Conservation (phyloP, 352 stramenopile genomes). For the Pythium angustatum region DNA sequence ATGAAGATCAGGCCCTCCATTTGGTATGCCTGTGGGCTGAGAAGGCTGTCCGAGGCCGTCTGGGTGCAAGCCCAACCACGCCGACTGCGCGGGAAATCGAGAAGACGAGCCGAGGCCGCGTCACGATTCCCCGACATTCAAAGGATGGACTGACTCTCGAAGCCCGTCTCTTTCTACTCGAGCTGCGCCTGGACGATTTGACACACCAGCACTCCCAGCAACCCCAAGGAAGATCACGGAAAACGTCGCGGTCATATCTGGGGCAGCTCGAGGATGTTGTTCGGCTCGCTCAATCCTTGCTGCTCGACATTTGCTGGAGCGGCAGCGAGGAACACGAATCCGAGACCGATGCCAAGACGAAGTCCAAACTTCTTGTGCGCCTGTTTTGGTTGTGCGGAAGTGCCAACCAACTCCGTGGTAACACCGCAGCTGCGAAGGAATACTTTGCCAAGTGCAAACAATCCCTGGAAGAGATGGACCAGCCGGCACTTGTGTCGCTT, state of each 20-base stretch:
- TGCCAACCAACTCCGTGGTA: constrained; percentile 47
- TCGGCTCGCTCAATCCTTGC: constrained; percentile 24
- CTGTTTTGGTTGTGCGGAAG: constrained; percentile 62
- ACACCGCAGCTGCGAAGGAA: constrained; percentile 46
- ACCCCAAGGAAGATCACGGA: constrained; percentile 11
- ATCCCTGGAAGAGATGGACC: constrained; percentile 6
- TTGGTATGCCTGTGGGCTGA: constrained; percentile 58
- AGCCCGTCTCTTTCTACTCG: constrained; percentile 57
- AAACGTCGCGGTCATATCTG: background rate
- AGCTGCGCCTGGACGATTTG: constrained; percentile 57
- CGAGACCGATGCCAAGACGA: background rate
- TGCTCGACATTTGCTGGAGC: constrained; percentile 24
- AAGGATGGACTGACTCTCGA: constrained; percentile 32
- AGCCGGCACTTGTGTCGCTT: constrained; percentile 24
- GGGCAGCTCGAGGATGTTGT: constrained; percentile 21
- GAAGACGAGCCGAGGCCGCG: background rate
- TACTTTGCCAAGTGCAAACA: constrained; percentile 62
- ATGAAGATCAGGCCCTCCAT: constrained; percentile 39
- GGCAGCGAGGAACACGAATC: background rate
- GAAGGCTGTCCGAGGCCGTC: constrained; percentile 41
- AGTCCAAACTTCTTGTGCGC: constrained; percentile 28
- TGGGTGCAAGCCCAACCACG: background rate
- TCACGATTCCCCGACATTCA: background rate
- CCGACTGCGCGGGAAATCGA: background rate
- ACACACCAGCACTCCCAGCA: constrained; percentile 28